These are phyloP conservation scores for Crucibulum laeve DNA, from an alignment of 768 basidiomycete species.

Conservation along the genomic window DNA sequence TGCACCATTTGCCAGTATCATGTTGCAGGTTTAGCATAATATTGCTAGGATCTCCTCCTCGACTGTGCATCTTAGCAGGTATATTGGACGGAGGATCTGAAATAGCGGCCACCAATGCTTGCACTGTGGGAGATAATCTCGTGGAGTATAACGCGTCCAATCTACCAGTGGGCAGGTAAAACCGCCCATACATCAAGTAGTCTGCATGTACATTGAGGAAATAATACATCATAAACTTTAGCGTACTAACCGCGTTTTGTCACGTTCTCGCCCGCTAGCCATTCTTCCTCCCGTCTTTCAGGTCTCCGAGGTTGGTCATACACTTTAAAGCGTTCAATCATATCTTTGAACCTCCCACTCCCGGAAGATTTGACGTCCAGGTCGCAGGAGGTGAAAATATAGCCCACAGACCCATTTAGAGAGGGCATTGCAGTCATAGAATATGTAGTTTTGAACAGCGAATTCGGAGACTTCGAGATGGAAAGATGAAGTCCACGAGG, in stretches of 20 bases:
- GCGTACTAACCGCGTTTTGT: constrained; percentile 62
- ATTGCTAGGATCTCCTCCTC: constrained; percentile 55
- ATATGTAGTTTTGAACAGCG: constrained; percentile 85
- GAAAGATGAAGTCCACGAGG: constrained; percentile 77
- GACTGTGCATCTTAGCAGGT: constrained; percentile 35
- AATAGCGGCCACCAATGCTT: constrained; percentile 81
- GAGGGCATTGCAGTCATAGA: constrained; percentile 92
- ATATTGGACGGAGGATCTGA: constrained; percentile 66
- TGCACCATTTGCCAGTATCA: constrained; percentile 88
- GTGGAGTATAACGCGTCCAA: constrained; percentile 89
- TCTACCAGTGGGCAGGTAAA: constrained; percentile 85
- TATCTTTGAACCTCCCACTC: constrained; percentile 78
- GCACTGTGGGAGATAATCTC: constrained; percentile 72
- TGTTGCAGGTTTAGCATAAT: constrained; percentile 86
- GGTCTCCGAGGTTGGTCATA: constrained; percentile 80
- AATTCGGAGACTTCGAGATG: constrained; percentile 85
- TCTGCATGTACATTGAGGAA: constrained; percentile 40
- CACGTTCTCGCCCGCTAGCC: constrained; percentile 75
- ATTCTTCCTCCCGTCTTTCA: constrained; percentile 74
- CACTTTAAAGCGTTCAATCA: constrained; percentile 84
- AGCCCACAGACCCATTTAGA: constrained; percentile 87
- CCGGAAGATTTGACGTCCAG: constrained; percentile 67
- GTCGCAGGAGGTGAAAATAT: constrained; percentile 88
- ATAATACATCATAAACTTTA: constrained; percentile 7
- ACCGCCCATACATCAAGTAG: constrained; percentile 88